A percentile compares a stretch with the other conserved stretches of the same genome.
Evolutionary conservation across 2,329 filamentous ascomycete genomes (phyloP).

Genomic region (Lasiodiplodia gonubiensis): DNA sequence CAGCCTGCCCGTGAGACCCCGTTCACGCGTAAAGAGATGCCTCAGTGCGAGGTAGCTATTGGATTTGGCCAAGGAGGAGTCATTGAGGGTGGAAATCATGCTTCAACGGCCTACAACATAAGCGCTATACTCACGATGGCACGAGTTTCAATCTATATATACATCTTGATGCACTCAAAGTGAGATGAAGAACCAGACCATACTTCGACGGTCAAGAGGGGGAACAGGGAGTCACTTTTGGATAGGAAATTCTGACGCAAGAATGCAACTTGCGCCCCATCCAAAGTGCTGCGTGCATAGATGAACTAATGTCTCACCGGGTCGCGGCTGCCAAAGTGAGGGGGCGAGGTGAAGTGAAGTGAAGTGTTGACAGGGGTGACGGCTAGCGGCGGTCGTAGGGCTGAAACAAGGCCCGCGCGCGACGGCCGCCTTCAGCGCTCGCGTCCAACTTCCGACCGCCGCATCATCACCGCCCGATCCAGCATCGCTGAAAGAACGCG

Average conservation of each 20-base stretch:
- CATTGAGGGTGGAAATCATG: not conserved
- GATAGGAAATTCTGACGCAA: too few relatives aligned
- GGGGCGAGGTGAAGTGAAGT: not conserved
- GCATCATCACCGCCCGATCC: conserved; percentile 18
- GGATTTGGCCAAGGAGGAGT: not conserved
- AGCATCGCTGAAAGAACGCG: conserved; percentile 9
- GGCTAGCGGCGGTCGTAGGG: not conserved
- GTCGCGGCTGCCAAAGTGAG: not conserved
- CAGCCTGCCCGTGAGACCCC: too few relatives aligned
- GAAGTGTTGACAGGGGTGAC: not conserved
- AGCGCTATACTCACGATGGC: not conserved
- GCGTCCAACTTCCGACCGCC: conserved; percentile 13
- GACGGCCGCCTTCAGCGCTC: conserved; percentile 11
- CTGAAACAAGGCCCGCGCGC: conserved; percentile 22
- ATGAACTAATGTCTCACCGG: not conserved
- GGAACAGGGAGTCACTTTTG: too few relatives aligned
- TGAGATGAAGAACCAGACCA: too few relatives aligned
- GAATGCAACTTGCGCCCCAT: not conserved
- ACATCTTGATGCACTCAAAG: too few relatives aligned
- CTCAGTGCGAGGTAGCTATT: not conserved
- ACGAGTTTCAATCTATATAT: too few relatives aligned
- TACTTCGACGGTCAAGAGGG: too few relatives aligned
- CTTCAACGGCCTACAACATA: not conserved
- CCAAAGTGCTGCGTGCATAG: not conserved
- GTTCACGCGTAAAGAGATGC: not conserved